Evolutionary conservation across 2,329 filamentous ascomycete species (phyloP).

Genomic region (Fonsecaea pedrosoi): DNA sequence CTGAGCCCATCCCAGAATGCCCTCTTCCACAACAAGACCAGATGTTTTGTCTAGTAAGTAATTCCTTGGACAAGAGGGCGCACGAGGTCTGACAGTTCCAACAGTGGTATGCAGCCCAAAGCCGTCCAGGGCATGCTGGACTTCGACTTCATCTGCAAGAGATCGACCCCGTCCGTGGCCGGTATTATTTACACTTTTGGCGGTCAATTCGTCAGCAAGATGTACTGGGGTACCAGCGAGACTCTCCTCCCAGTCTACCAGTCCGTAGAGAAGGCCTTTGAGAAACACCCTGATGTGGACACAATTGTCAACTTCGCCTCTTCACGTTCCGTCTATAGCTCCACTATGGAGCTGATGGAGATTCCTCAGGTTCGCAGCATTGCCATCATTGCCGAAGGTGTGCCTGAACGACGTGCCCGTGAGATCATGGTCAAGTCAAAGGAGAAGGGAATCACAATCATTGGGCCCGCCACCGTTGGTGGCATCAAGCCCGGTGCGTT

Average conservation of each 20-base stretch:
- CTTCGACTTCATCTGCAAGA: constrained; percentile 99
- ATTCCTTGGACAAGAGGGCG: constrained; percentile 57
- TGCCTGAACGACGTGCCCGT: constrained; percentile 95
- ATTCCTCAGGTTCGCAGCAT: constrained; percentile 97
- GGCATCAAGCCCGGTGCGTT: constrained; percentile 99
- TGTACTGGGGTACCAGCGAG: constrained; percentile 99
- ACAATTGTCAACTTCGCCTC: constrained; percentile 99
- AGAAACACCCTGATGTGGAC: constrained; percentile 96
- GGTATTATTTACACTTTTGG: constrained; percentile 99
- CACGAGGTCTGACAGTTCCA: constrained; percentile 41
- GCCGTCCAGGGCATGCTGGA: constrained; percentile 94
- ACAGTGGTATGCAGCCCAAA: constrained; percentile 89
- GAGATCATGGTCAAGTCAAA: constrained; percentile 96
- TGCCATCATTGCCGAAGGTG: constrained; percentile 99
- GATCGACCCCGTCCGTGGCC: constrained; percentile 91
- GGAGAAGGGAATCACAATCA: constrained; percentile 99
- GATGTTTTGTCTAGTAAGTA: constrained; percentile 98
- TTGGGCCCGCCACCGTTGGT: constrained; percentile 96
- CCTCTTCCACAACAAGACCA: constrained; percentile 98
- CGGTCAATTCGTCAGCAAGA: constrained; percentile 99
- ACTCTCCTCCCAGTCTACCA: constrained; percentile 98
- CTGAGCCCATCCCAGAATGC: constrained; percentile 88
- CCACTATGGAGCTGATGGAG: constrained; percentile 98
- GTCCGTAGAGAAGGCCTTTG: constrained; percentile 86
- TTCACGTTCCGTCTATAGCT: constrained; percentile 97